Evolutionary conservation across 495 filamentous ascomycete species (phyloP), one percentile per base, ranked within the genome.

Genomic region (Hyaloscypha variabilis): DNA sequence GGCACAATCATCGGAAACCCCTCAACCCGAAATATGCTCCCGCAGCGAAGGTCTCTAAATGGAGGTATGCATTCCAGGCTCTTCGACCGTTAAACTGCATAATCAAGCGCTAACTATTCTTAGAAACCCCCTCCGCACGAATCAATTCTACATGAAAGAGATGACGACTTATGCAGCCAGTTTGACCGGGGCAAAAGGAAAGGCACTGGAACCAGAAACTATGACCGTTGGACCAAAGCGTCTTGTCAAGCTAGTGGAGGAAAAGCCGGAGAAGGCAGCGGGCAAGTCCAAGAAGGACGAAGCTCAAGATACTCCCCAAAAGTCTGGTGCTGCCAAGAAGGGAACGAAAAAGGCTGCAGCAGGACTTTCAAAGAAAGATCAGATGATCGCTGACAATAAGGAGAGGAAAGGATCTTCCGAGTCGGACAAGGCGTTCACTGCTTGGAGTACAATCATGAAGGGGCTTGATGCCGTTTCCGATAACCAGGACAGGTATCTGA

Each of bases 161-260:
- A 90, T 91, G 75, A 78, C 77, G 54, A 76, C 79, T 2, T 94
- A 93, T 72, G 88, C 90, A 1, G 88, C 84, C 13, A 91, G 89
- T 75, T 76, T 94, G 31, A 88, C 88, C 0, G 88, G 88, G 56
- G 77, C 85, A 8, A 76, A 79, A 3, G 89, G 89, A 5, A 87
- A 85, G 62, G 77, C 76, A 6, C 75, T 93, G n/a, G 79, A 89
- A 8, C 88, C 86, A 4, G 83, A 90, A 68, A 82, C 73, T 0
- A 80, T 91, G 50, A 79, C 84, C 10, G 81, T 81, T 30, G 76
- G 62, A 53, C 71, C 68, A 2, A 66, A 73, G 29, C 78, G 73
- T 58, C 56, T 74, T 46, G 65, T 65, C 49, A 71, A 78, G 30
- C 66, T 62, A 24, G 68, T 65, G 1, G 68, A 66, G 24, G 75